A percentile compares a stretch with the other conserved stretches of the same genome.
These are phyloP conservation scores for Penicillium canariense DNA, from an alignment of 495 filamentous ascomycete species.

Conservation along the genomic window DNA sequence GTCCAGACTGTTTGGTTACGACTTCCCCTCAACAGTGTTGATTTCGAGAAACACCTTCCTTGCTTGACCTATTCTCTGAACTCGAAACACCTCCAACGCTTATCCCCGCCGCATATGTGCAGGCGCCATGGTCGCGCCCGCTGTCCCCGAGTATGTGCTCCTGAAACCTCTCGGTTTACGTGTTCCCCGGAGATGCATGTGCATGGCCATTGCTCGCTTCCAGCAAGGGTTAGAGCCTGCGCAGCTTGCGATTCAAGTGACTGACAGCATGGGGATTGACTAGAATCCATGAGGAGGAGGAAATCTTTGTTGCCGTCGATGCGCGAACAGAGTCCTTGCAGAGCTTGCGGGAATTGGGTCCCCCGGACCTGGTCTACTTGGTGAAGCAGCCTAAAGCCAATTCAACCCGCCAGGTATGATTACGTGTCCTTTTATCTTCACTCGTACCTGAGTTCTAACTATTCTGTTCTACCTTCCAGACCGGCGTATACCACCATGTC, in stretches of 20 bases:
- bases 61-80: neutral
- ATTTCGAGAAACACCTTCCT: neutral
- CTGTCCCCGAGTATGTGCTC: constrained; percentile 78
- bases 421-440: neutral
- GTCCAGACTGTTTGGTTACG: constrained; percentile 16
- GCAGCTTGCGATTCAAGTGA: constrained; percentile 5
- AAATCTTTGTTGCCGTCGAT: constrained; percentile 83
- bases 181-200: constrained; percentile 33
- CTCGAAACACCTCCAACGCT: neutral
- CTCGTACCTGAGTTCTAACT: neutral
- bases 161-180: constrained; percentile 29
- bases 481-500: constrained; percentile 96
- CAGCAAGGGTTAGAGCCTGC: constrained; percentile 5
- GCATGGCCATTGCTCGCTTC: constrained; percentile 22
- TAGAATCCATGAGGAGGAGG: constrained; percentile 85
- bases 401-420: constrained; percentile 47
- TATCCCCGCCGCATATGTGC: constrained; percentile 21
- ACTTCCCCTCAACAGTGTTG: constrained; percentile 10
- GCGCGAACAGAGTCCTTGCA: constrained; percentile 83
- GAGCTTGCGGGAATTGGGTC: constrained; percentile 85
- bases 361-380: constrained; percentile 92
- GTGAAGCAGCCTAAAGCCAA: constrained; percentile 75
- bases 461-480: constrained; percentile 44
- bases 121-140: constrained; percentile 77
- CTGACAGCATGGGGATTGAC: constrained; percentile 20